Conservation (phyloP, 768 basidiomycete species). For the Boletus reticulatus region DNA sequence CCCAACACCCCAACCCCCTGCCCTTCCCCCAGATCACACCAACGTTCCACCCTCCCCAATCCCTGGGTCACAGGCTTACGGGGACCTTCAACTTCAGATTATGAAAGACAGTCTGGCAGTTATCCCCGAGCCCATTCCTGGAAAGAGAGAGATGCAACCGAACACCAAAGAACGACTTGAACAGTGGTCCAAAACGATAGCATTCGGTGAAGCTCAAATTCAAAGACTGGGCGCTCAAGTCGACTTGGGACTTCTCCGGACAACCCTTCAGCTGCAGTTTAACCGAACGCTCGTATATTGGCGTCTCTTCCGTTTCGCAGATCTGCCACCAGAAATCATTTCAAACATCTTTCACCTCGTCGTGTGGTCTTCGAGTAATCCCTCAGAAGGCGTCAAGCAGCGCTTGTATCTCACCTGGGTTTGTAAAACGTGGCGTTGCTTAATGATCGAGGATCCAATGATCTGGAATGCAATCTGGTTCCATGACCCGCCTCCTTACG, state of each 20-base stretch:
- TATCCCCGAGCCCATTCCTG: conserved; percentile 16
- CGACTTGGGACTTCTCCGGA: conserved; percentile 4
- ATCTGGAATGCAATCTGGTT: conserved; percentile 71
- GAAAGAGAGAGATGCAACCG: not conserved
- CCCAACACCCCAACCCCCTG: conserved; percentile 11
- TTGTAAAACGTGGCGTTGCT: conserved; percentile 53
- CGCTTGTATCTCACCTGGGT: conserved; percentile 58
- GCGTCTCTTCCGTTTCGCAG: conserved; percentile 54
- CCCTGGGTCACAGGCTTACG: conserved; percentile 20
- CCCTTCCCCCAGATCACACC: not conserved
- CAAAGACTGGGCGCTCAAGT: conserved; percentile 19
- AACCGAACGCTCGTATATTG: conserved; percentile 30
- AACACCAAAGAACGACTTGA: conserved; percentile 1
- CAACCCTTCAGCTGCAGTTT: conserved; percentile 19
- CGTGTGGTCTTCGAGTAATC: conserved; percentile 48
- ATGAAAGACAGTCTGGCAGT: conserved; percentile 17
- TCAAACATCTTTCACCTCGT: conserved; percentile 60
- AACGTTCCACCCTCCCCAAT: conserved; percentile 5
- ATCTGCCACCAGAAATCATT: conserved; percentile 66
- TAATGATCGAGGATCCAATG: conserved; percentile 46
- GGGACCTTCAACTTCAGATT: conserved; percentile 16
- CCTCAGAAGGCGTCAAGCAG: conserved; percentile 32
- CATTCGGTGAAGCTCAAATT: conserved; percentile 21
- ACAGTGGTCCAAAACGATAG: conserved; percentile 18
- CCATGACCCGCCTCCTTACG: conserved; percentile 47